Percentiles rank a stretch among this genome's conserved stretches.
Evolutionary conservation across 2,329 filamentous ascomycete species (phyloP).

Genomic region (Aureobasidium pullulans): DNA sequence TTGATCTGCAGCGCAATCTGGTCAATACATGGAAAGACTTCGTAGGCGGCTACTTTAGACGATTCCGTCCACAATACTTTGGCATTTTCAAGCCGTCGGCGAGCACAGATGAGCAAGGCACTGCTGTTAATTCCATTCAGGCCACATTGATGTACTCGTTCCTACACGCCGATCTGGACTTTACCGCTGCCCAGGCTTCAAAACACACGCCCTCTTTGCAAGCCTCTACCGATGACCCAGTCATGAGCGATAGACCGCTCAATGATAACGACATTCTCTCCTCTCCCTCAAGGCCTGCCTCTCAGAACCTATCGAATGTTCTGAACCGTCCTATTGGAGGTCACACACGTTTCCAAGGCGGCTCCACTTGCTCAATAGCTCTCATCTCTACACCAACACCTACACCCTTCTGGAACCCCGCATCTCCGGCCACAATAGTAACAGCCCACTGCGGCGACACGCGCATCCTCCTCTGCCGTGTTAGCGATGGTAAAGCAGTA

Average conservation of each 20-base stretch:
- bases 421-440: constrained; percentile 72
- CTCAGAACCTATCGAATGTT: constrained; percentile 29
- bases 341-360: constrained; percentile 73
- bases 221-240: constrained; percentile 47
- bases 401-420: constrained; percentile 91
- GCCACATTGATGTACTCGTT: constrained; percentile 87
- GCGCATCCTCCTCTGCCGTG: constrained; percentile 81
- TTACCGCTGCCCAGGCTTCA: constrained; percentile 78
- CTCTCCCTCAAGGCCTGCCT: constrained; percentile 42
- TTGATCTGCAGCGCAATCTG: constrained; percentile 62
- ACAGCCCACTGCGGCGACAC: constrained; percentile 93
- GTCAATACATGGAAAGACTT: constrained; percentile 72
- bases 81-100: constrained; percentile 29
- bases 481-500: constrained; percentile 68
- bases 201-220: constrained; percentile 45
- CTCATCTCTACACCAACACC: constrained; percentile 89
- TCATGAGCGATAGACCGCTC: constrained; percentile 65
- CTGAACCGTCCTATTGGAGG: constrained; percentile 62
- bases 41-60: constrained; percentile 88
- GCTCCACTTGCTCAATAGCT: constrained; percentile 83
- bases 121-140: constrained; percentile 51
- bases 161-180: constrained; percentile 87
- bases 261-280: constrained; percentile 82
- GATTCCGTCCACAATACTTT: constrained; percentile 77
- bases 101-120: constrained; percentile 20